Conservation (phyloP, 2,329 filamentous ascomycete genomes). For the Xylaria multiplex region DNA sequence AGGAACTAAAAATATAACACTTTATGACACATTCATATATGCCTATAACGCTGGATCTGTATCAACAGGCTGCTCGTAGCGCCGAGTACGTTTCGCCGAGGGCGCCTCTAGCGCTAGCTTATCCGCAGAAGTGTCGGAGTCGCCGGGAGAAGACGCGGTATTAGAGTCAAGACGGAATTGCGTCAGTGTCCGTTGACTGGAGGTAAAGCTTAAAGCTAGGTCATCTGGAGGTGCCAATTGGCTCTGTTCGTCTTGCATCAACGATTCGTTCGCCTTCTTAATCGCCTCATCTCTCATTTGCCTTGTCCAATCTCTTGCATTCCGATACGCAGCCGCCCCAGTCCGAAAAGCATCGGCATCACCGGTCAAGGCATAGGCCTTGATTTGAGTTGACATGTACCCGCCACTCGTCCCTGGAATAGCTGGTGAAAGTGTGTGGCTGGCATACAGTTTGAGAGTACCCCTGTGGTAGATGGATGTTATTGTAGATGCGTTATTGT, state of each 20-base stretch:
- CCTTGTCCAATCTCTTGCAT: constrained; percentile 19
- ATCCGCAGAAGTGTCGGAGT: constrained; percentile 12
- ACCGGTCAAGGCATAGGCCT: constrained; percentile 2
- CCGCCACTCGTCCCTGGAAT: background rate
- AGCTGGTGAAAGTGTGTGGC: constrained; percentile 12
- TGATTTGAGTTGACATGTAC: constrained; percentile 21
- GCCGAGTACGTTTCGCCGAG: background rate
- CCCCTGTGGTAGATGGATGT: constrained; percentile 21
- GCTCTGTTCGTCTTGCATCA: background rate
- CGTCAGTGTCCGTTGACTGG: background rate
- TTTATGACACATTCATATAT: background rate
- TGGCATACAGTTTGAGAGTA: constrained; percentile 14
- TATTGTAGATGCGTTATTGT: constrained; percentile 26
- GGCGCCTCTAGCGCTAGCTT: background rate
- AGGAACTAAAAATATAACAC: too few species aligned
- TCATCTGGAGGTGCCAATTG: too few species aligned
- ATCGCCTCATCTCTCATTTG: constrained; percentile 15
- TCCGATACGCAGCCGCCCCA: constrained; percentile 7
- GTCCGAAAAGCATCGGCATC: constrained; percentile 1
- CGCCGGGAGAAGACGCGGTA: background rate
- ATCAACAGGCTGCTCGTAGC: background rate
- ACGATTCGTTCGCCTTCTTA: constrained; percentile 10
- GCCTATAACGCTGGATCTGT: background rate
- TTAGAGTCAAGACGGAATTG: background rate
- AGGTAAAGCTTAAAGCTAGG: too few species aligned